Percentiles rank a stretch among this genome's conserved stretches.
These are phyloP conservation scores for Starmera amethionina DNA, from an alignment of 805 yeast genomes.

Conservation along the genomic window DNA sequence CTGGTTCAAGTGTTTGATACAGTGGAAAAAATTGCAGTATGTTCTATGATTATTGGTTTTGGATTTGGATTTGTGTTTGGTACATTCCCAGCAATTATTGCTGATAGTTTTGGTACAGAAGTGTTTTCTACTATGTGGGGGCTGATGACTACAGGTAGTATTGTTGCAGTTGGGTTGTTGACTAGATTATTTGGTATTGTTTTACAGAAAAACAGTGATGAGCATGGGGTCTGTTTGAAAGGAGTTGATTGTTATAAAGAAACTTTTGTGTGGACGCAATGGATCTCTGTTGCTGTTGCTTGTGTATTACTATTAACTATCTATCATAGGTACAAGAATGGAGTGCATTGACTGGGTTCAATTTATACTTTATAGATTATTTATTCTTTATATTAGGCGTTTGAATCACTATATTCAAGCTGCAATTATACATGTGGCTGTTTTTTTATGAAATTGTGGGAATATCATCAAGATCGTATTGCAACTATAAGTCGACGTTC, in stretches of 20 bases:
- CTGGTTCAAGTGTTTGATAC: conserved; percentile 26
- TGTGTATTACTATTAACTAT: conserved; percentile 14
- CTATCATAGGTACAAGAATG: conserved; percentile 2
- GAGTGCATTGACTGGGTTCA: neutral
- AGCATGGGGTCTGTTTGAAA: conserved; percentile 30
- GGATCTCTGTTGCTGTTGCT: conserved; percentile 13
- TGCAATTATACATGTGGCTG: no score
- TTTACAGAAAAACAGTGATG: conserved; percentile 34
- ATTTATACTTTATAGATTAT: no score
- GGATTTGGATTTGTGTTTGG: conserved; percentile 69
- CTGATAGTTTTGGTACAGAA: conserved; percentile 60
- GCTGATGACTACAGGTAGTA: conserved; percentile 60
- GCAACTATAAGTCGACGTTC: no score
- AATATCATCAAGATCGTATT: no score
- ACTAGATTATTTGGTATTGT: conserved; percentile 47
- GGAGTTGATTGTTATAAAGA: conserved; percentile 41
- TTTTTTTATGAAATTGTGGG: no score
- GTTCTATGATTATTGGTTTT: conserved; percentile 50
- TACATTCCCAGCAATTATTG: conserved; percentile 64
- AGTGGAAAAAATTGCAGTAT: conserved; percentile 30
- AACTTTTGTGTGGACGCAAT: conserved; percentile 24
- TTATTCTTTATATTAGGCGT: no score
- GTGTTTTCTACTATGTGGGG: conserved; percentile 75
- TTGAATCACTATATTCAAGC: no score
- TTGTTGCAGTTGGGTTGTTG: conserved; percentile 41